Percentiles rank a stretch among this genome's conserved stretches.
Conservation (phyloP, 2,329 filamentous ascomycete species). For the Aspergillus viridinutans region DNA sequence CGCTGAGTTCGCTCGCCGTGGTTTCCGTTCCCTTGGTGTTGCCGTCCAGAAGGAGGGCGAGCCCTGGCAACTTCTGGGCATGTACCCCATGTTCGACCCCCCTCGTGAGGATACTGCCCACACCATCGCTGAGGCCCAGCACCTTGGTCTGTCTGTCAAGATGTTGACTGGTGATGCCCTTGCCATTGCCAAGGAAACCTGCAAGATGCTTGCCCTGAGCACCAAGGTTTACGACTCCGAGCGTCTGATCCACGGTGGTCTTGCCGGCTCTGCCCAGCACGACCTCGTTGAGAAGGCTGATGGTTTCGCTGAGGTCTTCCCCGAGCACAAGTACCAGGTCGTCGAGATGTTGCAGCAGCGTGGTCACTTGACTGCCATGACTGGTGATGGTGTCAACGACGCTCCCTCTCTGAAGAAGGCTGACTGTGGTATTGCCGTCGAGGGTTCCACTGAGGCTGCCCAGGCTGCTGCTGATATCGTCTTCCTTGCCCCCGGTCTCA, state of each 20-base stretch:
- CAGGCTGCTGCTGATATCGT: conserved; percentile 71
- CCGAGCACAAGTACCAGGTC: conserved; percentile 72
- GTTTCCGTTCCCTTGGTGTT: conserved; percentile 76
- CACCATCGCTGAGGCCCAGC: conserved; percentile 71
- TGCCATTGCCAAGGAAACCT: conserved; percentile 75
- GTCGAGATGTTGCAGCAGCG: conserved; percentile 72
- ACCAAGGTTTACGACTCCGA: conserved; percentile 80
- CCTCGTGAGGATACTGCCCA: conserved; percentile 74
- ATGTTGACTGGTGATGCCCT: conserved; percentile 79
- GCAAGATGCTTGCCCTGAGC: conserved; percentile 74
- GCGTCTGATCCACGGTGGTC: conserved; percentile 71
- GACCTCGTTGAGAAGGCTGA: conserved; percentile 72
- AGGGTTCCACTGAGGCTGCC: conserved; percentile 67
- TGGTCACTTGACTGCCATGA: conserved; percentile 71
- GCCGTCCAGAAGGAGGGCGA: conserved; percentile 73
- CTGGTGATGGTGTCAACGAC: conserved; percentile 72
- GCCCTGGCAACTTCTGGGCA: conserved; percentile 68
- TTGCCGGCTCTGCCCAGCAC: conserved; percentile 68
- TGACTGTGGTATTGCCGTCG: conserved; percentile 70
- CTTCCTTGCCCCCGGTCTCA: conserved; percentile 68
- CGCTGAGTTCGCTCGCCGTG: conserved; percentile 70
- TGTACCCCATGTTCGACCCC: conserved; percentile 77
- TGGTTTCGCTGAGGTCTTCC: conserved; percentile 70
- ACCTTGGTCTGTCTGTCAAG: conserved; percentile 73
- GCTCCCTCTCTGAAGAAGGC: conserved; percentile 70